Percentiles rank a stretch among this genome's conserved stretches.
These are phyloP conservation scores for Aegilops bicornis DNA, from an alignment of 176 grass and related monocot genomes.

Conservation along the genomic window DNA sequence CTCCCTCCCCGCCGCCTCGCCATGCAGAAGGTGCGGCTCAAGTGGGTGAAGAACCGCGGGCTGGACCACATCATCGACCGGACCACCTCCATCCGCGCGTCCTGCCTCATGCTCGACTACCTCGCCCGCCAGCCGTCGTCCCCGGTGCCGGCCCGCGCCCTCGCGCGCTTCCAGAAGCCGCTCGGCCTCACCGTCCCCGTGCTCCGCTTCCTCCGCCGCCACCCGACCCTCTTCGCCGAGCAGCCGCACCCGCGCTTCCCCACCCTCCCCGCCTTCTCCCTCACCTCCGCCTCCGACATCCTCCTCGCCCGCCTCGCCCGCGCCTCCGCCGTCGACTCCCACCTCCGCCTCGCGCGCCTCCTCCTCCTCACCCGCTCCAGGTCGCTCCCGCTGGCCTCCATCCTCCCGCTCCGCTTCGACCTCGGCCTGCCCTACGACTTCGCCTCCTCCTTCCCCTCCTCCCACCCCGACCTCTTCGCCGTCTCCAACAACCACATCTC, in stretches of 20 bases:
- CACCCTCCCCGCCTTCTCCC: constrained; percentile 71
- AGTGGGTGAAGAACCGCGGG: constrained; percentile 96
- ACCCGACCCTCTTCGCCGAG: constrained; percentile 80
- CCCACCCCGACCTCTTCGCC: constrained; percentile 55
- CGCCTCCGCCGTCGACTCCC: constrained; percentile 47
- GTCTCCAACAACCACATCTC: constrained; percentile 61
- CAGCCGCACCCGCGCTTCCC: constrained; percentile 68
- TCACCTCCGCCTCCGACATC: constrained; percentile 55
- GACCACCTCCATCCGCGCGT: constrained; percentile 77
- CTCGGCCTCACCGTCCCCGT: constrained; percentile 82
- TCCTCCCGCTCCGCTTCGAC: constrained; percentile 84
- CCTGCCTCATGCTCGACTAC: constrained; percentile 76
- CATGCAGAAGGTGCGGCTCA: constrained; percentile 88
- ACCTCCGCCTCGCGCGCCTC: constrained; percentile 76
- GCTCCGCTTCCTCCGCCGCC: constrained; percentile 91
- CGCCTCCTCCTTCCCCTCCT: constrained; percentile 47
- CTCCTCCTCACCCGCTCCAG: constrained; percentile 72
- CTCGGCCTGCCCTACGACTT: constrained; percentile 80
- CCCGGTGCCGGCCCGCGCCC: constrained; percentile 59
- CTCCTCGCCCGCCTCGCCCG: constrained; percentile 48
- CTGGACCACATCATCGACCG: constrained; percentile 89
- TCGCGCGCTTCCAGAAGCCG: constrained; percentile 67
- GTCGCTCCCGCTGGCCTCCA: constrained; percentile 61
- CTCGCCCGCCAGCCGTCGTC: constrained; percentile 51
- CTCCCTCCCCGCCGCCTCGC: background rate